Evolutionary conservation across 1,139 yeast genomes (phyloP), one percentile per base, ranked within the genome.

Genomic region (Hemisphaericaspora subhashii): DNA sequence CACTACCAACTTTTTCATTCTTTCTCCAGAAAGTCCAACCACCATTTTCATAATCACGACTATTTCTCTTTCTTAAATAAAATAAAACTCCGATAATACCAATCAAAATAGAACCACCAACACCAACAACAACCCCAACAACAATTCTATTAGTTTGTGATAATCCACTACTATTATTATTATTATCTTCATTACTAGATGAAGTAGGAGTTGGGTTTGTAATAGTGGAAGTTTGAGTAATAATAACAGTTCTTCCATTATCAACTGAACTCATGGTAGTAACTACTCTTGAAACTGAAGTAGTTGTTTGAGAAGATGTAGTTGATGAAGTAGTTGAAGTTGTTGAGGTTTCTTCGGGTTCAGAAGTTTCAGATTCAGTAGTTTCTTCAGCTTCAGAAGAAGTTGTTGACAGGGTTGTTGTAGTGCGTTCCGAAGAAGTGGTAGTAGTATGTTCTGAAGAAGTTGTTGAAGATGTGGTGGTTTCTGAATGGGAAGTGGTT

Each of bases 11-110:
- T 56, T 72, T 71, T 48, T 69, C 77, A 42, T 66, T 67, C 60
- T 69, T 70, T 53, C 75, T 64, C 78, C 78, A 72, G 62, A 72
- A 72, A 2, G 78, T 72, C 78, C 78, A 72, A 21, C 74, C 70
- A 12, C 70, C 64, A 35, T 48, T 53, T 36, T 62, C 62, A 29
- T 51, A 48, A 31, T 57, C 62, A 38, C 53, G 58, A 43, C 57
- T 59, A 32, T 60, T 54, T 45, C 59, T 54, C 50, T 64, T 66
- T 52, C 58, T 66, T 46, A 66, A 62, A 47, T 60, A 58, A 55
- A 62, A 71, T 36, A 71, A 55, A 10, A 68, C 53, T 0, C 58
- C 69, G 3, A 62, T 45, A 14, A 72, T 53, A 12, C 67, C 75
- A 26, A 71, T 29, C 37, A 72, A 55, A 26, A 72, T 59, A 4